Evolutionary conservation across 768 basidiomycete species (phyloP).

Genomic region (Dioszegia hungarica): DNA sequence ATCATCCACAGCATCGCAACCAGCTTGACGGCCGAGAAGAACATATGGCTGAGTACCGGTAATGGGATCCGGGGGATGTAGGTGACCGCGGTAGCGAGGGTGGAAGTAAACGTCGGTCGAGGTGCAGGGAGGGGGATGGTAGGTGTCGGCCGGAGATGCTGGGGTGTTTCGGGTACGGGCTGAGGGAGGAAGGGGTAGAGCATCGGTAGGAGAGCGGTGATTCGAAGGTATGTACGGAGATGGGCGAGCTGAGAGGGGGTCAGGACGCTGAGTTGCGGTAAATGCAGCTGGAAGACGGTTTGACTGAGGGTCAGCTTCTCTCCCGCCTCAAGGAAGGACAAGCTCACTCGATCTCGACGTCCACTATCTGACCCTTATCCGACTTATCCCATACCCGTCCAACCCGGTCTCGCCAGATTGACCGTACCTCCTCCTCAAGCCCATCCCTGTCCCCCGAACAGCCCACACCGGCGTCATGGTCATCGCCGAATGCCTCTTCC

Average conservation of each 20-base stretch:
- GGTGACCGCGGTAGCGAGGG: background rate
- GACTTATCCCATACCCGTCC: slow-evolving; percentile 18
- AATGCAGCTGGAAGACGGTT: slow-evolving; percentile 13
- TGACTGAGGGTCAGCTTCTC: slow-evolving; percentile 18
- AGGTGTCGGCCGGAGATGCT: background rate
- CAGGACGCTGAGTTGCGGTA: slow-evolving; percentile 21
- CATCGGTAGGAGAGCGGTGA: slow-evolving; percentile 17
- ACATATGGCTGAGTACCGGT: slow-evolving; percentile 11
- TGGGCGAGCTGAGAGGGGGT: slow-evolving; percentile 21
- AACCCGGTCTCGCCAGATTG: slow-evolving; percentile 16
- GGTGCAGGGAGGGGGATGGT: background rate
- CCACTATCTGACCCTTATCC: slow-evolving; percentile 18
- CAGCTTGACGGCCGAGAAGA: slow-evolving; percentile 24
- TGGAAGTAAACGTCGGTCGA: slow-evolving; percentile 1
- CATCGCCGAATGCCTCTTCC: slow-evolving; percentile 15
- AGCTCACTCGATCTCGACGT: slow-evolving; percentile 39
- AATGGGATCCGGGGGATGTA: slow-evolving; percentile 13
- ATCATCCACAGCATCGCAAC: slow-evolving; percentile 38
- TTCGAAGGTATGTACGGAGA: slow-evolving; percentile 25
- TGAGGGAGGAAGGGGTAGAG: slow-evolving; percentile 5
- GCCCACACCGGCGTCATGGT: slow-evolving; percentile 12
- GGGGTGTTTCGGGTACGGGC: slow-evolving; percentile 1
- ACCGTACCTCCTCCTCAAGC: slow-evolving; percentile 10
- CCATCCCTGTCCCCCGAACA: slow-evolving; percentile 11
- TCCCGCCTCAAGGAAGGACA: background rate